These are phyloP conservation scores for Mucuna pruriens DNA, from an alignment of 306 rosid species.

Conservation along the genomic window DNA sequence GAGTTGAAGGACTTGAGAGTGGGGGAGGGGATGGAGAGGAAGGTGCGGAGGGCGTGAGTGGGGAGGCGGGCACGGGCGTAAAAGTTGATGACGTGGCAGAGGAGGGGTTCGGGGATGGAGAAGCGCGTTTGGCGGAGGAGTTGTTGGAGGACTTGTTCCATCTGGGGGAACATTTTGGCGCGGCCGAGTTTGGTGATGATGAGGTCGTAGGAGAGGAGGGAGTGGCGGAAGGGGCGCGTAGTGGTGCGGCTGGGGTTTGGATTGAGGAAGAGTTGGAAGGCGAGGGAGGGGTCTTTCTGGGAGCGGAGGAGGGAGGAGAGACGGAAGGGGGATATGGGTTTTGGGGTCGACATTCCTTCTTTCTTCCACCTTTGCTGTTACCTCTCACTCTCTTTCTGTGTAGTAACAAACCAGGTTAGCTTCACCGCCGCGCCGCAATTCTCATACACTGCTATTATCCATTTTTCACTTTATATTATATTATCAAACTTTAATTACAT, in stretches of 20 bases:
- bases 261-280: slow-evolving; percentile 68
- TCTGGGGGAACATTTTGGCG: slow-evolving; percentile 72
- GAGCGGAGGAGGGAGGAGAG: slow-evolving; percentile 74
- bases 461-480: no score
- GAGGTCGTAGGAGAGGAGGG: slow-evolving; percentile 75
- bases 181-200: slow-evolving; percentile 81
- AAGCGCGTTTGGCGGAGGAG: slow-evolving; percentile 59
- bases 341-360: slow-evolving; percentile 49
- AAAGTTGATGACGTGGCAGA: slow-evolving; percentile 74
- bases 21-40: slow-evolving; percentile 55
- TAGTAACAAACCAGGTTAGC: no score
- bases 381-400: no score
- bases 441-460: no score
- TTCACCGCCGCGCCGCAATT: no score
- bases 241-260: slow-evolving; percentile 57
- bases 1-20: slow-evolving; percentile 69
- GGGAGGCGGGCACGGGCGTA: slow-evolving; percentile 71
- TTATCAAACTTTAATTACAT: no score
- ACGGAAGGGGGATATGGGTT: slow-evolving; percentile 70
- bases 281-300: slow-evolving; percentile 64
- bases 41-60: slow-evolving; percentile 57
- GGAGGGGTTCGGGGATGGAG: slow-evolving; percentile 57
- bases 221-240: slow-evolving; percentile 54
- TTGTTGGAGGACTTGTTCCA: slow-evolving; percentile 70
- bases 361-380: no score